Evolutionary conservation across 2,329 filamentous ascomycete species (phyloP), one percentile per base, ranked within the genome.

Genomic region (Thielaviopsis populi): DNA sequence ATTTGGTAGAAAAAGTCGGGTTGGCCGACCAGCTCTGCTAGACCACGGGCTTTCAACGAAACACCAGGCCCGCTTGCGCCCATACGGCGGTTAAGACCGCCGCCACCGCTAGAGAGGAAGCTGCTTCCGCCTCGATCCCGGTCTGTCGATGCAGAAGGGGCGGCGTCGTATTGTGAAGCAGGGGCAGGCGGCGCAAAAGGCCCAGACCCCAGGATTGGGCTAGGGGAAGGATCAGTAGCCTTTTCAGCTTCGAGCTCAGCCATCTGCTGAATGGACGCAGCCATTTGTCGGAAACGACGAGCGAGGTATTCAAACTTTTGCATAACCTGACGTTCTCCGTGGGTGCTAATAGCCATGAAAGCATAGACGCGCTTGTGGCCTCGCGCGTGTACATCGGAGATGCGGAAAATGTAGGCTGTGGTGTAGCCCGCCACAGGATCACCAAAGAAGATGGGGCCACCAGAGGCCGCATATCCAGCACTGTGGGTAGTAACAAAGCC

Each of bases 281-380:
- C 84, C 61, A 87, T 74, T 59, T 85, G 81, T n/a, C 79, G 79
- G 69, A 87, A 87, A 1, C 82, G 82, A 1, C 77, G 75, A 2
- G 83, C 80, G 37, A 87, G 76, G 67, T 83, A 82, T 43, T 80
- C 79, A 70, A 86, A 87, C 0, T 82, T 79, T 71, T 85, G 84
- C 80, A 87, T 85, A 54, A 83, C 83, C 15, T 83, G 74, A 15
- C 82, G 78, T 72, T 87, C 83, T 61, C 81, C 81, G 71, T 86
- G 82, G 11, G 83, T 86, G 71, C 79, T 84, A 58, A 87, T 78
- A 1, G 83, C 83, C 65, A 87, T 72, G 66, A 87, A 83, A 11
- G 84, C 84, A 69, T 87, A 87, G 13, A 86, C 81, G n/a, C 84
- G 80, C 72, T 85, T 84, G 68, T 85, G 82, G 3, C 84, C 84